Evolutionary conservation across 2,329 filamentous ascomycete species (phyloP), one percentile per base, ranked within the genome.

Genomic region (Chaetomium strumarium): DNA sequence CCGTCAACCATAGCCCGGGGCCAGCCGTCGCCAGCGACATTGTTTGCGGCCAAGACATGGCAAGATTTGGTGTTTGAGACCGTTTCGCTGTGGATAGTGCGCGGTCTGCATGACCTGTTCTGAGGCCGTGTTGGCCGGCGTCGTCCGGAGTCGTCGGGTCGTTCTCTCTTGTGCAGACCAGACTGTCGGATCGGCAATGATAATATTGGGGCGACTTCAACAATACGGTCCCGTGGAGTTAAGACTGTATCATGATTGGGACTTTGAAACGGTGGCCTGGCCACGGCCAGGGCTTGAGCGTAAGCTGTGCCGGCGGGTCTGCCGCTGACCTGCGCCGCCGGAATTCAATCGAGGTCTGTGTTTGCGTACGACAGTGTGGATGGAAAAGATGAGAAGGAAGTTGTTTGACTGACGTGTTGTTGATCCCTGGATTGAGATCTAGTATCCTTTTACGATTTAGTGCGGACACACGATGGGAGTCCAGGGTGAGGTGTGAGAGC

Each of bases 1-100:
- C 33, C 29, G 30, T 13, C 30, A 38, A n/a, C 33, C 4, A 24
- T 40, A 30, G 30, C 34, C 46, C 43, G 39, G 39, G 16, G 46
- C n/a, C 17, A 46, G 29, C 31, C 38, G 43, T 29, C 19, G 44
- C 14, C 31, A 34, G 31, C 10, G 20, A 19, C 31, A 41, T 13
- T 38, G 34, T 1, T 7, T 19, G 8, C 19, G 51, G 50, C 40
- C 54, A 41, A 51, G 39, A 33, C 24, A 51, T 48, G 46, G 30
- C 39, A 36, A 51, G 42, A 50, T 36, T 30, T 34, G n/a, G 47
- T 38, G 51, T 56, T 56, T 51, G 47, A 51, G 51, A 34, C 47
- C 46, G 30, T 48, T 36, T 44, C 41, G 42, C 34, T 40, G 51
- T 33, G 44, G 33, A 31, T 2, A 38, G 44, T 49, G 36, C 42